A percentile compares a stretch with the other conserved stretches of the same genome.
Conservation (phyloP, 139 green algal species). For the Eudorina sp. region DNA sequence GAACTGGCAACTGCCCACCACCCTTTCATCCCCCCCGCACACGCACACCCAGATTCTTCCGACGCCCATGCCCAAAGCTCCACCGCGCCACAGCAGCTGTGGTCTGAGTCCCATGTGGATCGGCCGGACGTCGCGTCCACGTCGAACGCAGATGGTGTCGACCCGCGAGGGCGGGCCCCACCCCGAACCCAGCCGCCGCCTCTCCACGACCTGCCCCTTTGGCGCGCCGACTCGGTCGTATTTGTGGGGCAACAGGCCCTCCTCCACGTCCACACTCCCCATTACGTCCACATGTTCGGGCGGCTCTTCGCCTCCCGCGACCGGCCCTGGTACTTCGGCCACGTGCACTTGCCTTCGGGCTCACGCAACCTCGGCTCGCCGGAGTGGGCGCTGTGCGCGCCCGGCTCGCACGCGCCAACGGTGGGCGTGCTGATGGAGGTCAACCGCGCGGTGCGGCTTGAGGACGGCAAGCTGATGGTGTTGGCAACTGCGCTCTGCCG, state of each 20-base stretch:
- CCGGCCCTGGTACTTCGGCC: conserved; percentile 62
- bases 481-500: conserved; percentile 58
- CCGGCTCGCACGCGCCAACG: conserved; percentile 48
- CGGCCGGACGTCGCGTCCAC: no score
- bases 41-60: no score
- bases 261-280: conserved; percentile 44
- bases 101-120: no score
- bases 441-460: conserved; percentile 55
- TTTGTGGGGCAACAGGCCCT: conserved; percentile 54
- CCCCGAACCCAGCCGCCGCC: no score
- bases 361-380: conserved; percentile 54
- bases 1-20: no score
- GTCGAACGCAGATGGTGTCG: no score
- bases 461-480: conserved; percentile 68
- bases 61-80: no score
- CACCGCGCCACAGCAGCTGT: no score
- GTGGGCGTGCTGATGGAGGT: conserved; percentile 68
- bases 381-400: conserved; percentile 38
- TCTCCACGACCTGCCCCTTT: conserved; percentile 62
- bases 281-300: conserved; percentile 66
- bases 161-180: no score
- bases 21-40: no score
- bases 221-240: conserved; percentile 60
- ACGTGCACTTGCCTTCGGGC: conserved; percentile 64
- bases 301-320: conserved; percentile 40